Evolutionary conservation across 306 rosid genomes (phyloP).

Genomic region (Potentilla sterilis): DNA sequence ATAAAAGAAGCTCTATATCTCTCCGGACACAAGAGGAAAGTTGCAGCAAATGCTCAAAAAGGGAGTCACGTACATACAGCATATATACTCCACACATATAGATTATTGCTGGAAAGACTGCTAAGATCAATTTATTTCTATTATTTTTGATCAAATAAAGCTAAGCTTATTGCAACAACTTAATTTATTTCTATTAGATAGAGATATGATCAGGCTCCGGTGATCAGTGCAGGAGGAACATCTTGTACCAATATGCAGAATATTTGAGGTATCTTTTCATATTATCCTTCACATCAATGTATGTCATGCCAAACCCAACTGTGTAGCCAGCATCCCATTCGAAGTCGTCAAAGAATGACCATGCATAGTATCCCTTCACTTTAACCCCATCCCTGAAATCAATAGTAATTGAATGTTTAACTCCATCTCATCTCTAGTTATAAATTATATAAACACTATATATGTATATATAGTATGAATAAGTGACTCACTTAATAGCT

Average conservation of each 20-base stretch:
- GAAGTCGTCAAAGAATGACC: conserved; percentile 26
- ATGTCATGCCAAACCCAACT: conserved; percentile 30
- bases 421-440: not conserved
- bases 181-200: too few species aligned
- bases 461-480: too few species aligned
- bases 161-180: too few species aligned
- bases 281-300: conserved; percentile 15
- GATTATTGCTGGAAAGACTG: too few species aligned
- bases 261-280: conserved; percentile 22
- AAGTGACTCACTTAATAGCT: conserved; percentile 29
- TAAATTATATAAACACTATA: not conserved
- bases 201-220: too few species aligned
- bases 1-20: too few species aligned
- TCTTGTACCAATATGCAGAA: conserved; percentile 28
- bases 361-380: conserved; percentile 27
- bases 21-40: too few species aligned
- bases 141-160: too few species aligned
- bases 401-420: not conserved
- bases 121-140: too few species aligned
- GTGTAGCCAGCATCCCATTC: conserved; percentile 27
- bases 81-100: too few species aligned
- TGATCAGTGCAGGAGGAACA: conserved; percentile 15
- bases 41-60: too few species aligned
- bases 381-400: conserved; percentile 19
- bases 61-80: too few species aligned